phyloP scores from a whole-genome alignment of 2,329 filamentous ascomycete species.

The Calycina marina region DNA sequence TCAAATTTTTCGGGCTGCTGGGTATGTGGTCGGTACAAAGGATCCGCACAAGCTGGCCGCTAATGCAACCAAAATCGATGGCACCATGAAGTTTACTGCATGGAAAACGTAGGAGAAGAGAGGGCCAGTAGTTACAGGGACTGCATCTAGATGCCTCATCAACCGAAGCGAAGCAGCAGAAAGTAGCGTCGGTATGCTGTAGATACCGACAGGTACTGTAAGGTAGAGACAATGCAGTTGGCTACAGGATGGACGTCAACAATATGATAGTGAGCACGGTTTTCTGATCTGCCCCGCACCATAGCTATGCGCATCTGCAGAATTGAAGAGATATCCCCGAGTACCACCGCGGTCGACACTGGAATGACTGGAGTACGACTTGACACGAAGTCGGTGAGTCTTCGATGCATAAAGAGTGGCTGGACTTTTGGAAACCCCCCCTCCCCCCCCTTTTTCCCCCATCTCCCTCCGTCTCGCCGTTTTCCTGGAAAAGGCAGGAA shows the following conservation, averaged over 20 bases:
- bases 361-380: constrained; percentile 24
- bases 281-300: constrained; percentile 23
- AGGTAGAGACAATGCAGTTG: no score
- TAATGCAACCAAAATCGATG: constrained; percentile 21
- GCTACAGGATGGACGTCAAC: no score
- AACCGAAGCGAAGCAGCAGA: no score
- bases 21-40: constrained; percentile 8
- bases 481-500: constrained; percentile 2
- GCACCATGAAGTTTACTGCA: constrained; percentile 14
- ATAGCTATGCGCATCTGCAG: constrained; percentile 17
- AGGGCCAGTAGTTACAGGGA: constrained; percentile 15
- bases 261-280: no score
- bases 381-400: constrained; percentile 25
- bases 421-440: no score
- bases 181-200: no score
- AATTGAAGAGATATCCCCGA: constrained; percentile 14
- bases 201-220: no score
- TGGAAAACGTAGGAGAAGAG: constrained; percentile 17
- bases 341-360: constrained; percentile 15
- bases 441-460: no score
- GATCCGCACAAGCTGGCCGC: constrained; percentile 20
- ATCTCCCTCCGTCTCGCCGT: no score
- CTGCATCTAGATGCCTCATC: no score
- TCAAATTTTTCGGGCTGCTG: constrained; percentile 1
- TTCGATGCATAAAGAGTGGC: constrained; percentile 23